Base-by-base conservation (phyloP, 2,329 filamentous ascomycete genomes). In the Colletotrichum musae region DNA sequence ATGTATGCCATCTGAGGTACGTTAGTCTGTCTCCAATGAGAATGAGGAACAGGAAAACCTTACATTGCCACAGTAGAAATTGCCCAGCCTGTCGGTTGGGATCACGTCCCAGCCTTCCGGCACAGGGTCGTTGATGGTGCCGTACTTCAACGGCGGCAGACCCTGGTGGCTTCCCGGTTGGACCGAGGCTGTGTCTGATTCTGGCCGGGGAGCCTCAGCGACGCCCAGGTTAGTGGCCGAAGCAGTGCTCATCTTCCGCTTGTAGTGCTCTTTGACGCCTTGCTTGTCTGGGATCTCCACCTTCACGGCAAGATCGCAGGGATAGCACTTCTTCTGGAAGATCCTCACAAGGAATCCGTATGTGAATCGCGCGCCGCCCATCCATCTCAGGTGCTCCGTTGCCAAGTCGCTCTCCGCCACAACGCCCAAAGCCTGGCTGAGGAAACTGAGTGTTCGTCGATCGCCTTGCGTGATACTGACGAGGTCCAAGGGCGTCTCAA, bases 371-470 rank as follows among this genome's bases (percentile, higher is more conserved):
- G 90, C 86, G 56, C 88, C 87, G 18, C 96, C 96, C 92, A 99
- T 95, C 95, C 95, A 98, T 51, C 96, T 91, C 71, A 98, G 82
- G 76, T 97, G 85, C 75, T 99, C 96, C 0, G 96, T 99, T 2
- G 89, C 95, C 13, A 99, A 85, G 79, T 99, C 96, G 57, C 89
- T 89, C 77, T 98, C 96, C 1, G 96, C 96, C 45, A 98, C 89
- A 69, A 98, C 93, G 24, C 96, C 96, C 28, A 97, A 87, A 0
- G 93, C 88, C 79, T 98, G 96, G 10, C 94, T 97, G 51, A 98
- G 86, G 81, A 98, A 98, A 18, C 94, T 97, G 28, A 98, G 84
- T 5, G 87, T 91, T 61, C 93, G 90, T 24, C 84, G 86, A 68
- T 90, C 84, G 26, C 93, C 93, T 75, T 98, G 95, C 0, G 95